phyloP scores from a whole-genome alignment of 106 monocot species.

The Acanthochlamys bracteata region DNA sequence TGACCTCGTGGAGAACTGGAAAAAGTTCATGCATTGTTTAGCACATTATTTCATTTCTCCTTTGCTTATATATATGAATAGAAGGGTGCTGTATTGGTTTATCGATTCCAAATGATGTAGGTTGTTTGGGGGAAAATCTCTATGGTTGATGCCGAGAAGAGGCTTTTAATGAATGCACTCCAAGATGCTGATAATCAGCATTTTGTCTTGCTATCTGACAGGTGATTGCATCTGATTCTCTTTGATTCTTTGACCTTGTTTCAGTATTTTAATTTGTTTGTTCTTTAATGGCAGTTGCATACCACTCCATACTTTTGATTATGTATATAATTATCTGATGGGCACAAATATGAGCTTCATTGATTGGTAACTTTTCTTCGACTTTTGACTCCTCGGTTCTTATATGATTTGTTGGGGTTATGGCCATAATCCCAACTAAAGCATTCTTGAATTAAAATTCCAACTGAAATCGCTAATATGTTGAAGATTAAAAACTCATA shows the following conservation, averaged over 20 bases:
- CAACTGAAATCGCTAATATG: too few relatives aligned
- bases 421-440: too few relatives aligned
- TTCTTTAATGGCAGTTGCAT: slow-evolving; percentile 58
- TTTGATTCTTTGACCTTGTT: background rate
- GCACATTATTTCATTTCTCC: background rate
- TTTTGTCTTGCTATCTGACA: slow-evolving; percentile 96
- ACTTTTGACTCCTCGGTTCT: background rate
- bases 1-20: too few relatives aligned
- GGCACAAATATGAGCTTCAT: slow-evolving; percentile 90
- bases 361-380: slow-evolving; percentile 57
- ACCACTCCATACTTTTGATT: slow-evolving; percentile 84
- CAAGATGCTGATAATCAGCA: slow-evolving; percentile 84
- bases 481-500: background rate
- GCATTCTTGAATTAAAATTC: too few relatives aligned
- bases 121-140: slow-evolving; percentile 86
- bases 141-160: slow-evolving; percentile 93
- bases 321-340: slow-evolving; percentile 79
- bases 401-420: too few relatives aligned
- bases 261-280: slow-evolving; percentile 8
- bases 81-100: background rate
- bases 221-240: slow-evolving; percentile 30
- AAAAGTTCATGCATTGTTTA: too few relatives aligned
- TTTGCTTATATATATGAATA: background rate
- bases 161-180: slow-evolving; percentile 80
- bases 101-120: slow-evolving; percentile 26